Percentiles rank a stretch among this genome's conserved stretches.
These are phyloP conservation scores for Colletotrichum tabaci DNA, from an alignment of 2,329 filamentous ascomycete species.

Conservation along the genomic window DNA sequence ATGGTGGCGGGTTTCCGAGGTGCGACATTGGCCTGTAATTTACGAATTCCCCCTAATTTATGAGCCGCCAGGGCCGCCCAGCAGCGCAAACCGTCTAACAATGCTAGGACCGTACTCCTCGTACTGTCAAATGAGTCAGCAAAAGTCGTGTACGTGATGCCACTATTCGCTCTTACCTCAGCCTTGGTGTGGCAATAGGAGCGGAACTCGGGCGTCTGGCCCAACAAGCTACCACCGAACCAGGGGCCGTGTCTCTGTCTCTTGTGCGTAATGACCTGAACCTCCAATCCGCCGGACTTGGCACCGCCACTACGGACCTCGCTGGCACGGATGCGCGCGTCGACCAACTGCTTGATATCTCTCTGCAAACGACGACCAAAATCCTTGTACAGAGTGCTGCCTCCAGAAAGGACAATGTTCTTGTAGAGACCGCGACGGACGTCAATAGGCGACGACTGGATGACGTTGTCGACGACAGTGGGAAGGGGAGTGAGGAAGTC, in stretches of 20 bases:
- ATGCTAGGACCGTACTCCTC: conserved; percentile 97
- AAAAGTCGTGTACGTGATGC: not conserved
- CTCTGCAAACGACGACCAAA: conserved; percentile 96
- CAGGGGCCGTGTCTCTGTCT: conserved; percentile 96
- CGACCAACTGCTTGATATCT: conserved; percentile 96
- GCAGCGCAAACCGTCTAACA: conserved; percentile 91
- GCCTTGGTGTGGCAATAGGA: conserved; percentile 98
- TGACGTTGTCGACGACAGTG: conserved; percentile 94
- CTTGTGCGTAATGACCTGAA: conserved; percentile 98
- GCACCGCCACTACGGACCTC: conserved; percentile 93
- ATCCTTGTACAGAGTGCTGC: conserved; percentile 98
- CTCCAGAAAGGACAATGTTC: conserved; percentile 98
- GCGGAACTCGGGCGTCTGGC: conserved; percentile 97
- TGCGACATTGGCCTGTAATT: conserved; percentile 17
- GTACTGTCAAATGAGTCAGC: conserved; percentile 70
- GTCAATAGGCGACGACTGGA: conserved; percentile 97
- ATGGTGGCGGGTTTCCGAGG: conserved; percentile 20
- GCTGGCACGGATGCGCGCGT: conserved; percentile 91
- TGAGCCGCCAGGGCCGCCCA: conserved; percentile 91
- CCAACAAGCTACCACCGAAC: conserved; percentile 97
- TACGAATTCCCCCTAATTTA: conserved; percentile 54
- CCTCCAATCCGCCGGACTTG: conserved; percentile 93
- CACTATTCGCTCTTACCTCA: conserved; percentile 63
- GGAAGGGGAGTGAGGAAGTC: conserved; percentile 97
- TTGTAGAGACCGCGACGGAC: conserved; percentile 98